These are phyloP conservation scores for Phytophthora pini DNA, from an alignment of 352 stramenopile species.

Conservation along the genomic window DNA sequence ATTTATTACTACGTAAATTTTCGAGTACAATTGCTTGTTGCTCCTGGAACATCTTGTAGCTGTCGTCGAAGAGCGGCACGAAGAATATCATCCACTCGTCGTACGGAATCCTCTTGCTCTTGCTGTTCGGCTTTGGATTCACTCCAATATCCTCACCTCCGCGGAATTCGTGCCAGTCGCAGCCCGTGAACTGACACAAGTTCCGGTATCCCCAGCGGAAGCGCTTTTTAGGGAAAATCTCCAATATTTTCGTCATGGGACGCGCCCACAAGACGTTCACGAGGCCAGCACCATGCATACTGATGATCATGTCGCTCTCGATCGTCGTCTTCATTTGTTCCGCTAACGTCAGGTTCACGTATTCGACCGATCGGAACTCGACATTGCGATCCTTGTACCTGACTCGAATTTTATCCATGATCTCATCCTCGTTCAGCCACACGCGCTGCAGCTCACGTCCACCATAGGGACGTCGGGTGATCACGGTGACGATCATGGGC, in stretches of 20 bases:
- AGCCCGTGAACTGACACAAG: conserved; percentile 75
- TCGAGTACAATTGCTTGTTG: conserved; percentile 23
- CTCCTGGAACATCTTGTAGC: conserved; percentile 25
- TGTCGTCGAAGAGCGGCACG: conserved; percentile 41
- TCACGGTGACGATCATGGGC: conserved; percentile 59
- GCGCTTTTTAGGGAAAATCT: conserved; percentile 72
- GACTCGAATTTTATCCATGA: conserved; percentile 49
- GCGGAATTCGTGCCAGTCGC: conserved; percentile 67
- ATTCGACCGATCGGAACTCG: conserved; percentile 69
- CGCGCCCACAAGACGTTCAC: conserved; percentile 77
- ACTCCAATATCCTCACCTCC: conserved; percentile 42
- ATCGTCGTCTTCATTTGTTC: conserved; percentile 74
- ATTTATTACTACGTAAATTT: background rate
- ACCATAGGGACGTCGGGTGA: conserved; percentile 56
- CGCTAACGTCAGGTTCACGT: conserved; percentile 54
- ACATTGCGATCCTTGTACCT: conserved; percentile 46
- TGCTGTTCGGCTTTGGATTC: conserved; percentile 42
- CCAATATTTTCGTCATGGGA: conserved; percentile 59
- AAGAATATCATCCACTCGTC: conserved; percentile 66
- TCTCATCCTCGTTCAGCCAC: conserved; percentile 72
- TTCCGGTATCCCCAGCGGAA: conserved; percentile 80
- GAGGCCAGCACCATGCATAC: conserved; percentile 84
- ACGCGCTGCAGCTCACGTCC: conserved; percentile 63
- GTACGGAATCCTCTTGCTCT: conserved; percentile 60
- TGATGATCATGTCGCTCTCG: conserved; percentile 78